Evolutionary conservation across 106 monocot genomes (phyloP).

Genomic region (Apostasia ramifera): DNA sequence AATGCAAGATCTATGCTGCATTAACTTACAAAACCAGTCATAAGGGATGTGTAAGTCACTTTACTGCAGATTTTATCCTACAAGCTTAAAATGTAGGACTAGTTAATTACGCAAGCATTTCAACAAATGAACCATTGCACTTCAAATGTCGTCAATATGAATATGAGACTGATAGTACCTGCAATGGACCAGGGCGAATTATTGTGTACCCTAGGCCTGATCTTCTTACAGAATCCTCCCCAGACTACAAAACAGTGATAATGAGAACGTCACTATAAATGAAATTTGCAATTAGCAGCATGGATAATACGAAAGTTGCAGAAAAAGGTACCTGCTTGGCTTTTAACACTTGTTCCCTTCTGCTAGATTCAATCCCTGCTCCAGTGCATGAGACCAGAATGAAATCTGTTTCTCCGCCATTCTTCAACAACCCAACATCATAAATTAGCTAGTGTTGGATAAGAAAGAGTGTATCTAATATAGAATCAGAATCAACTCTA

Average conservation of each 20-base stretch:
- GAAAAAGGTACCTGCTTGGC: slow-evolving; percentile 69
- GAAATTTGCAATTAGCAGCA: neutral
- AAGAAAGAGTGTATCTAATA: neutral
- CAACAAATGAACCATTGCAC: too few relatives aligned
- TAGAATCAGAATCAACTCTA: too few relatives aligned
- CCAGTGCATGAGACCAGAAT: slow-evolving; percentile 93
- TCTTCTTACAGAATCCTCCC: slow-evolving; percentile 86
- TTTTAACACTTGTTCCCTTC: slow-evolving; percentile 93
- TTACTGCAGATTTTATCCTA: too few relatives aligned
- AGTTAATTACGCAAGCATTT: too few relatives aligned
- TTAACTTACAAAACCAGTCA: too few relatives aligned
- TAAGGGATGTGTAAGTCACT: too few relatives aligned
- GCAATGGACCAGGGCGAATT: slow-evolving; percentile 88
- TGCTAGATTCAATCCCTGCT: slow-evolving; percentile 64
- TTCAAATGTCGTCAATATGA: too few relatives aligned
- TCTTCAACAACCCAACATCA: slow-evolving; percentile 36
- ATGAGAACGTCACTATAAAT: slow-evolving; percentile 1
- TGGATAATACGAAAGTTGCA: neutral
- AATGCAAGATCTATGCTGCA: too few relatives aligned
- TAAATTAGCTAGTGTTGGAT: neutral
- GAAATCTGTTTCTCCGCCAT: slow-evolving; percentile 94
- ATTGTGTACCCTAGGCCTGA: slow-evolving; percentile 98
- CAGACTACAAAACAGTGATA: slow-evolving; percentile 36
- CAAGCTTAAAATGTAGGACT: too few relatives aligned
- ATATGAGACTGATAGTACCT: slow-evolving; percentile 33